Evolutionary conservation across 345 rosid genomes (phyloP).

Genomic region (Capsella bursapastoris): DNA sequence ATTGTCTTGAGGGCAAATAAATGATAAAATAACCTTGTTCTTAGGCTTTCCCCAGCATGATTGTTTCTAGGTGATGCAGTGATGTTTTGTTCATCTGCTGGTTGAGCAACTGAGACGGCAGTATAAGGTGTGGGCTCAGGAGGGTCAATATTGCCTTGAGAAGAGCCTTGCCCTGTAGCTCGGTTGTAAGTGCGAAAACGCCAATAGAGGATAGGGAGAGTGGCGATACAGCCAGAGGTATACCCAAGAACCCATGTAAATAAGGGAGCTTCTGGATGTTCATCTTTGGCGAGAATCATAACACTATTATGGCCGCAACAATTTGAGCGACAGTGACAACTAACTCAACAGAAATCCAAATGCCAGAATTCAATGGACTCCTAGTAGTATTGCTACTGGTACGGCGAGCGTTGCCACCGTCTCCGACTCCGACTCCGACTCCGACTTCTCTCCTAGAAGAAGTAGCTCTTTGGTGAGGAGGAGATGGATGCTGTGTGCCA

Average conservation of each 20-base stretch:
- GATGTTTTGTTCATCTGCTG: constrained; percentile 59
- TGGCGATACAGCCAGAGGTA: constrained; percentile 80
- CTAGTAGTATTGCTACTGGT: constrained; percentile 36
- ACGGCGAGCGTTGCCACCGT: constrained; percentile 55
- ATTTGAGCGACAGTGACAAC: constrained; percentile 73
- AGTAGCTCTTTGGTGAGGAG: constrained; percentile 47
- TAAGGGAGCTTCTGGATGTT: constrained; percentile 79
- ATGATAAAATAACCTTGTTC: constrained; percentile 45
- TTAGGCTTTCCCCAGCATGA: constrained; percentile 48
- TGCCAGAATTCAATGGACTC: constrained; percentile 82
- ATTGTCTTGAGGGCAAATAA: not conserved
- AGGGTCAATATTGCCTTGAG: constrained; percentile 47
- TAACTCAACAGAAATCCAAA: constrained; percentile 85
- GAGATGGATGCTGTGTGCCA: constrained; percentile 36
- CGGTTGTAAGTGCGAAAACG: constrained; percentile 60
- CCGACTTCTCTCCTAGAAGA: constrained; percentile 56
- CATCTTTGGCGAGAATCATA: constrained; percentile 64
- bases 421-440: not conserved
- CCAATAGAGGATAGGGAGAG: constrained; percentile 84
- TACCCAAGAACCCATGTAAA: constrained; percentile 85
- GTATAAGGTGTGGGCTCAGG: constrained; percentile 64
- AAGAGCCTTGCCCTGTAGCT: constrained; percentile 49
- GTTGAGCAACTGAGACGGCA: constrained; percentile 62
- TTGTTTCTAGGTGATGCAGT: constrained; percentile 42
- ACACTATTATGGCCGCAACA: constrained; percentile 82